Conservation (phyloP, 257 asterid genomes). For the Jacaranda mimosifolia region DNA sequence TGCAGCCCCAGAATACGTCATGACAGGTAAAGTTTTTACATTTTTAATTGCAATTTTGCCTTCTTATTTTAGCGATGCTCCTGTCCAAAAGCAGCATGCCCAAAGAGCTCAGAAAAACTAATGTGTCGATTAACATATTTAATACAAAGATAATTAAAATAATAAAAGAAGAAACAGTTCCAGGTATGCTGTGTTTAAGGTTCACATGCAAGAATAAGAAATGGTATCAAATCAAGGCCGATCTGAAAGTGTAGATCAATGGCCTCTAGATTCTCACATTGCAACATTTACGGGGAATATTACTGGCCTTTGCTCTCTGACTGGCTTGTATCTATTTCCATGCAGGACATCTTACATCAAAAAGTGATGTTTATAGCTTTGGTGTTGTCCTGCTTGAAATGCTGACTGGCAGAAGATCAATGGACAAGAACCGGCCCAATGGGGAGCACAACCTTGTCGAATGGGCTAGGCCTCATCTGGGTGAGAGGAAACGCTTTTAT, state of each 20-base stretch:
- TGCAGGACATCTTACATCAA: constrained; percentile 71
- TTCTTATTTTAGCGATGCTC: too few species aligned
- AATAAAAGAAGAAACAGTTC: background rate
- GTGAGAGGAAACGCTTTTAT: constrained; percentile 60
- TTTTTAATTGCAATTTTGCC: background rate
- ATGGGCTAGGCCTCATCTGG: constrained; percentile 70
- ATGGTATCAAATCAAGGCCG: too few species aligned
- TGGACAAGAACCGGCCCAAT: constrained; percentile 72
- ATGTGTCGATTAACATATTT: background rate
- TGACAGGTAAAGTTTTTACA: constrained; percentile 51
- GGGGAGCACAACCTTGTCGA: constrained; percentile 75
- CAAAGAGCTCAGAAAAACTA: background rate
- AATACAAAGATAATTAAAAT: background rate
- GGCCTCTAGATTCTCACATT: too few species aligned
- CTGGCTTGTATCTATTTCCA: background rate
- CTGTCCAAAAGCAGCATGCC: too few species aligned
- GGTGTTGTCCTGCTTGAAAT: constrained; percentile 69
- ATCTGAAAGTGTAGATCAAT: too few species aligned
- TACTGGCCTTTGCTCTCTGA: constrained; percentile 2
- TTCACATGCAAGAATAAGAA: too few species aligned
- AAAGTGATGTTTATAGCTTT: constrained; percentile 69
- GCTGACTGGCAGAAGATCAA: constrained; percentile 71
- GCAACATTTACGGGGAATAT: background rate
- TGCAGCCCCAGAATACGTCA: constrained; percentile 71
- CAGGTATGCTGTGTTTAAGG: too few species aligned